phyloP scores from a whole-genome alignment of 805 yeast species.

The Grigorovia humatica region DNA sequence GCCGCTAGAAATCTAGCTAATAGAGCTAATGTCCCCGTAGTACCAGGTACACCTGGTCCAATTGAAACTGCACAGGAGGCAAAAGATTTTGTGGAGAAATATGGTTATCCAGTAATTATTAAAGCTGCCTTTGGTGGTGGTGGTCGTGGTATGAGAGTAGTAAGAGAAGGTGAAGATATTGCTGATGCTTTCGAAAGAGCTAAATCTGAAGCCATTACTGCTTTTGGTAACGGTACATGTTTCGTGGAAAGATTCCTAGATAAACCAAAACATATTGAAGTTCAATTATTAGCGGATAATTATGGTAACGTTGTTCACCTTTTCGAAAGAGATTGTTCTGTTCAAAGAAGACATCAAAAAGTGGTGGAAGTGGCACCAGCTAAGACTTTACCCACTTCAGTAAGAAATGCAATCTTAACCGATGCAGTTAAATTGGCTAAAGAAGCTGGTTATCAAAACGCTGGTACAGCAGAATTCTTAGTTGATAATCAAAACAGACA shows the following conservation, averaged over 20 bases:
- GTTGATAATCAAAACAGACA: constrained; percentile 92
- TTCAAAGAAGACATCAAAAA: constrained; percentile 97
- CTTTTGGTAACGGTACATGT: constrained; percentile 98
- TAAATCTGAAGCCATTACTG: constrained; percentile 82
- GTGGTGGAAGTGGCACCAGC: constrained; percentile 99
- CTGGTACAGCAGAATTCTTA: constrained; percentile 96
- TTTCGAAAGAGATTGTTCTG: constrained; percentile 97
- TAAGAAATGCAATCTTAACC: constrained; percentile 83
- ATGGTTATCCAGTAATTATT: constrained; percentile 94
- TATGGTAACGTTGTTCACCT: constrained; percentile 92
- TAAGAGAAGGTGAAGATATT: constrained; percentile 88
- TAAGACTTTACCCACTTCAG: constrained; percentile 67
- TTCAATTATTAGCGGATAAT: constrained; percentile 86
- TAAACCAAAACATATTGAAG: constrained; percentile 96
- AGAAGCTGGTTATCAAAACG: constrained; percentile 84
- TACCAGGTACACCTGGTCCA: constrained; percentile 98
- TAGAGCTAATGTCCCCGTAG: constrained; percentile 76
- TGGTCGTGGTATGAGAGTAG: constrained; percentile 99
- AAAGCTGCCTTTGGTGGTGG: constrained; percentile 99
- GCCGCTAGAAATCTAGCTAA: constrained; percentile 84
- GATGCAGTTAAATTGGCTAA: constrained; percentile 92
- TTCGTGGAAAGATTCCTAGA: constrained; percentile 92
- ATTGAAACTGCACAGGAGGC: constrained; percentile 76
- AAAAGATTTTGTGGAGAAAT: constrained; percentile 58
- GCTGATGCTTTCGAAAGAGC: constrained; percentile 91